Evolutionary conservation across 768 basidiomycete species (phyloP), one percentile per base, ranked within the genome.

Genomic region (Suillus fuscotomentosus): DNA sequence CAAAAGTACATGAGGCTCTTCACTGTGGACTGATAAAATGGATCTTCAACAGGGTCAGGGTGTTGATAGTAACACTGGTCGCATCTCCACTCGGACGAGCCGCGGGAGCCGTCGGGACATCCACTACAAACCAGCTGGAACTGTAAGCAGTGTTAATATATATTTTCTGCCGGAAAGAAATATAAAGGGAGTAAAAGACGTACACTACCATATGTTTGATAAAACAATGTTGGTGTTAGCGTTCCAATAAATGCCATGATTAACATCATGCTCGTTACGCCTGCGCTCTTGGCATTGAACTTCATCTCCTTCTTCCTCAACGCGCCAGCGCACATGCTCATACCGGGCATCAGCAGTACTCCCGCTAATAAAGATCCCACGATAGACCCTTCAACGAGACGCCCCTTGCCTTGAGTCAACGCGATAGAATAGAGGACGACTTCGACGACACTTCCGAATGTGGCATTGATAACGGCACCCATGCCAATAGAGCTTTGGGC

Each of bases 211-310:
- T 97, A 99, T 11, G 91, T 95, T 76, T 99, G 96, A 78, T 99
- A 99, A 76, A 99, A 99, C 72, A 99, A 74, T 0, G 97, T 99
- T 3, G 97, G 97, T 0, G 95, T 88, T 64, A 99, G 81, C 2
- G 93, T 94, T 14, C 97, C 97, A 66, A 99, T 97, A 75, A 99
- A 94, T 14, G 97, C 97, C 97, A 99, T 99, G 78, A 99, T 99
- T 75, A 99, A 77, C 94, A 99, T 97, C 82, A 97, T 97, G 74
- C 95, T 97, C 0, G 97, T 99, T 17, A 99, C 97, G 43, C 97
- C 94, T 7, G 97, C 97, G 71, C 92, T 95, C 81, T 94, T 98
- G n/a, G 97, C 97, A 71, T 99, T 99, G 82, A 99, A 99, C 69
- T 88, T 93, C 74, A 96, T 94, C 76, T 99, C 97, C 79, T 99